Percentiles rank a stretch among this genome's conserved stretches.
phyloP scores from a whole-genome alignment of 1,284 basidiomycete species.

The Pyrrhoderma noxium region DNA sequence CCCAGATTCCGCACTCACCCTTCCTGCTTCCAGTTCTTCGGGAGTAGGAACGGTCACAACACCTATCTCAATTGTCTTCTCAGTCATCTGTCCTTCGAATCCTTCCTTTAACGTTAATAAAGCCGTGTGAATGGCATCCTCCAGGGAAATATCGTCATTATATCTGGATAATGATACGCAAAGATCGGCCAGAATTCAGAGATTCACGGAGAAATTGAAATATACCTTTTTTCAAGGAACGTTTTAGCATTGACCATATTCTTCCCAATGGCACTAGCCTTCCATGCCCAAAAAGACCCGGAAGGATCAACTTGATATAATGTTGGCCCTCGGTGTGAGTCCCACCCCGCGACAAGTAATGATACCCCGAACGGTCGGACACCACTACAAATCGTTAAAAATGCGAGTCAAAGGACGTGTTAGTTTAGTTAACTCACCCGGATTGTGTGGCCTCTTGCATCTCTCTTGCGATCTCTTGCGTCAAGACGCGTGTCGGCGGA shows the following conservation, averaged over 20 bases:
- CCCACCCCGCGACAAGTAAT: slow-evolving; percentile 94
- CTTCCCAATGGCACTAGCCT: slow-evolving; percentile 98
- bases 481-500: slow-evolving; percentile 94
- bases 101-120: slow-evolving; percentile 97
- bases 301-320: slow-evolving; percentile 99
- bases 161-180: slow-evolving; percentile 51
- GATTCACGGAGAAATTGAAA: slow-evolving; percentile 11
- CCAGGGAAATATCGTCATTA: slow-evolving; percentile 97
- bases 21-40: slow-evolving; percentile 68
- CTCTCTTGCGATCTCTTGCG: slow-evolving; percentile 94
- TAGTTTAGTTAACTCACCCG: slow-evolving; percentile 53
- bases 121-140: slow-evolving; percentile 99
- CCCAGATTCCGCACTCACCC: slow-evolving; percentile 65
- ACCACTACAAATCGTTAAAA: slow-evolving; percentile 53
- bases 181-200: slow-evolving; percentile 8
- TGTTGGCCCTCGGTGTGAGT: slow-evolving; percentile 83
- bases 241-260: slow-evolving; percentile 99
- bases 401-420: not conserved
- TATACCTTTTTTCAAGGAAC: slow-evolving; percentile 94
- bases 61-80: slow-evolving; percentile 99
- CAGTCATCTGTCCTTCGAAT: slow-evolving; percentile 99
- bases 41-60: slow-evolving; percentile 83
- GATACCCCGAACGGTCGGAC: slow-evolving; percentile 98
- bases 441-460: slow-evolving; percentile 99
- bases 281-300: slow-evolving; percentile 99